phyloP scores from a whole-genome alignment of 1,284 basidiomycete species.

The Xanthoconium separans region DNA sequence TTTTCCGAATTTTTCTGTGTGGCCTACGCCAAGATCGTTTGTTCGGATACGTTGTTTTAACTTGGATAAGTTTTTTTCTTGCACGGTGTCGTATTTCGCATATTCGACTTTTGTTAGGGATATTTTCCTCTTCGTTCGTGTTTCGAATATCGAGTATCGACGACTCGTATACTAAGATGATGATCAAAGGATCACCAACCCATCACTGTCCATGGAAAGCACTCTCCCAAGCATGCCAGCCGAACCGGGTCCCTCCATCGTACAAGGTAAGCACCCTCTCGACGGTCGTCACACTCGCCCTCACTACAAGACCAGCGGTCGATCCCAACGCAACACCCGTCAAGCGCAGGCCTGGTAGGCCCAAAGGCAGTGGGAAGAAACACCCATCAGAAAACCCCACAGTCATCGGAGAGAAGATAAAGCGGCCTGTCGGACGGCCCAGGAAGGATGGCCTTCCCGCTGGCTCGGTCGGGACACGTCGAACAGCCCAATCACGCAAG shows the following conservation, averaged over 20 bases:
- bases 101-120: conserved; percentile 35
- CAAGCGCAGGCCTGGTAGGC: conserved; percentile 52
- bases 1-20: conserved; percentile 12
- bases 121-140: conserved; percentile 22
- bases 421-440: conserved; percentile 55
- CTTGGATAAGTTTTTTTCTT: conserved; percentile 34
- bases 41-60: conserved; percentile 29
- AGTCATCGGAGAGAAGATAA: conserved; percentile 40
- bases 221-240: conserved; percentile 25
- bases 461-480: conserved; percentile 44
- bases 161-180: conserved; percentile 22
- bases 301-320: conserved; percentile 20
- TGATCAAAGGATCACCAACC: conserved; percentile 21
- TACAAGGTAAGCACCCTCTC: conserved; percentile 22
- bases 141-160: conserved; percentile 21
- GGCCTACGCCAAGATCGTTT: conserved; percentile 16
- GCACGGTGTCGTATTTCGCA: conserved; percentile 30
- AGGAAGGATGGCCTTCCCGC: conserved; percentile 59
- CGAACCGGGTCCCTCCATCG: conserved; percentile 28
- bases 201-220: conserved; percentile 21
- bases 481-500: conserved; percentile 37
- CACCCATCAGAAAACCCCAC: conserved; percentile 34
- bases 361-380: conserved; percentile 57
- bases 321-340: conserved; percentile 29
- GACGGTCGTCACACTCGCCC: not conserved